These are phyloP conservation scores for Marsdenia floribunda DNA, from an alignment of 257 asterid species.

Conservation along the genomic window DNA sequence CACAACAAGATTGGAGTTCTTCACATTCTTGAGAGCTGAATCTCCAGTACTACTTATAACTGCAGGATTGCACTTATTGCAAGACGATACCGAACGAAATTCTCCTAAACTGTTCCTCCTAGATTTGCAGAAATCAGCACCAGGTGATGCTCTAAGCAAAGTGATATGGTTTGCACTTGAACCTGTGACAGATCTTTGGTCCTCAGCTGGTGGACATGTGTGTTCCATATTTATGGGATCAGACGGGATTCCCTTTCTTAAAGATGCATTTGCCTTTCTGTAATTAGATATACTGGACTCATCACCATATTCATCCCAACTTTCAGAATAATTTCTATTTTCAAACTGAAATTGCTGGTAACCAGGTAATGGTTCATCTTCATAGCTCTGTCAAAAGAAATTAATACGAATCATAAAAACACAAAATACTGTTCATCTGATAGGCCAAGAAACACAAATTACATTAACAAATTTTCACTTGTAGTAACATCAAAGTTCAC, in stretches of 20 bases:
- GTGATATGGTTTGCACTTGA: conserved; percentile 29
- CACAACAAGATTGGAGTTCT: conserved; percentile 50
- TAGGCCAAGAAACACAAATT: neutral
- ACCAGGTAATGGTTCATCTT: conserved; percentile 65
- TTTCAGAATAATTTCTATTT: conserved; percentile 41
- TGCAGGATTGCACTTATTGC: conserved; percentile 68
- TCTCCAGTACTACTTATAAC: conserved; percentile 40
- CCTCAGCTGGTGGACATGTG: conserved; percentile 38
- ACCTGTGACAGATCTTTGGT: conserved; percentile 41
- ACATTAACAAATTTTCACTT: neutral
- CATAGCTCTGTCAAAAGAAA: conserved; percentile 61
- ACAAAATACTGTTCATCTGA: neutral
- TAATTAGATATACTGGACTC: conserved; percentile 42
- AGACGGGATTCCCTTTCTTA: conserved; percentile 32
- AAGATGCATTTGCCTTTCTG: conserved; percentile 45
- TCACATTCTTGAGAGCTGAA: conserved; percentile 30
- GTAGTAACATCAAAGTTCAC: neutral
- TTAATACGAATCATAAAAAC: conserved; percentile 4
- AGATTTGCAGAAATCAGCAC: conserved; percentile 36
- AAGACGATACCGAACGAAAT: conserved; percentile 50
- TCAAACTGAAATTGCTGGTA: conserved; percentile 48
- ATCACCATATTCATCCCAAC: conserved; percentile 48
- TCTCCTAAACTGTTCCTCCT: conserved; percentile 71
- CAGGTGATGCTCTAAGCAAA: conserved; percentile 36
- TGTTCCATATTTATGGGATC: conserved; percentile 33